A percentile compares a stretch with the other conserved stretches of the same genome.
Conservation (phyloP, 306 rosid species). For the Quercus engelmannii region DNA sequence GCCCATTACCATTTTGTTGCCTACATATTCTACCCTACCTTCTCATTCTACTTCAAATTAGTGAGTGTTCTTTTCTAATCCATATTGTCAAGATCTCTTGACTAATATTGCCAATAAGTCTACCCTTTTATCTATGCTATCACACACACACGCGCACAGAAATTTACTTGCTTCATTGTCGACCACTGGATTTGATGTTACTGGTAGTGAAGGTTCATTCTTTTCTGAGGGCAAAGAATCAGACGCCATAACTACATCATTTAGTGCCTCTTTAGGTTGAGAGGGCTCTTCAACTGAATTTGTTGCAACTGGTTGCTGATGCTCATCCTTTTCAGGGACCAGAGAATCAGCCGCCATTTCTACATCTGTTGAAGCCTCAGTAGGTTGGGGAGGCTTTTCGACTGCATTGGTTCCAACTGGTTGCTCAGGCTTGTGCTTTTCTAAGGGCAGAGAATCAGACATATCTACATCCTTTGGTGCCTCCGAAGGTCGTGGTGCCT, state of each 20-base stretch:
- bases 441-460: constrained; percentile 30
- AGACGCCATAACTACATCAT: constrained; percentile 32
- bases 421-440: constrained; percentile 20
- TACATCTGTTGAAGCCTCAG: constrained; percentile 39
- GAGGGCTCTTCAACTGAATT: constrained; percentile 15
- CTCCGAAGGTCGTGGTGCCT: constrained; percentile 31
- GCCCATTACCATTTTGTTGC: neutral
- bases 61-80: neutral
- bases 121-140: too few species aligned
- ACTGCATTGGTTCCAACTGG: constrained; percentile 26
- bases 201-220: constrained; percentile 38
- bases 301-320: constrained; percentile 20
- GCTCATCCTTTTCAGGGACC: constrained; percentile 27
- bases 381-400: constrained; percentile 27
- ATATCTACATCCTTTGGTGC: constrained; percentile 31
- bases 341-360: constrained; percentile 42
- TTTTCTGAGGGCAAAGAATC: constrained; percentile 28
- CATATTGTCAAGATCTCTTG: neutral
- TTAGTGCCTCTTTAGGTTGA: constrained; percentile 28
- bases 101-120: neutral
- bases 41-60: neutral
- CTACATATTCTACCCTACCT: neutral
- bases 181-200: constrained; percentile 29
- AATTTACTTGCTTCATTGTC: constrained; percentile 44
- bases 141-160: constrained; percentile 22